Conservation (phyloP, 1,284 basidiomycete genomes). For the Ustilago trichophora region DNA sequence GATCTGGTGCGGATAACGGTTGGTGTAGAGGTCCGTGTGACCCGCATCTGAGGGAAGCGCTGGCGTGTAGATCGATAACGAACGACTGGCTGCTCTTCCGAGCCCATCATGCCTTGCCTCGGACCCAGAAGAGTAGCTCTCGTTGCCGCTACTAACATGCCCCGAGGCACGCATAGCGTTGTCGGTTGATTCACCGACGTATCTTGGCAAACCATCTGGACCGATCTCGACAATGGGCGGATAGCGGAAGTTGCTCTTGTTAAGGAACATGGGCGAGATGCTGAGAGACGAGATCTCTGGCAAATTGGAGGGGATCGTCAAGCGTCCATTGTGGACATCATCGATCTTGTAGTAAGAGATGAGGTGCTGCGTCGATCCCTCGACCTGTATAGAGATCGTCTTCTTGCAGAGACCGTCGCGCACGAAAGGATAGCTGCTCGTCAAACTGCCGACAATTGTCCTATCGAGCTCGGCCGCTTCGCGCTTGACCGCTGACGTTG, state of each 20-base stretch:
- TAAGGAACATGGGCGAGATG: conserved; percentile 86
- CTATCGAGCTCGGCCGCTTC: conserved; percentile 47
- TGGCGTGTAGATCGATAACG: conserved; percentile 30
- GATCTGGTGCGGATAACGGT: conserved; percentile 40
- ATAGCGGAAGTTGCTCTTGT: conserved; percentile 88
- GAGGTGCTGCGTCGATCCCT: conserved; percentile 88
- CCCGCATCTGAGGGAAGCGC: conserved; percentile 10
- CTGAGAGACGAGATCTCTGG: conserved; percentile 85
- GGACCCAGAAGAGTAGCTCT: conserved; percentile 36
- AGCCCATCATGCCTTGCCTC: conserved; percentile 29
- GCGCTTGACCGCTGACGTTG: conserved; percentile 11
- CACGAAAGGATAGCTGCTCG: conserved; percentile 57
- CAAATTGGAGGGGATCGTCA: conserved; percentile 85
- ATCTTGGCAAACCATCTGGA: conserved; percentile 80
- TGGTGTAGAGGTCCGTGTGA: conserved; percentile 18
- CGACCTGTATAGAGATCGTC: conserved; percentile 91
- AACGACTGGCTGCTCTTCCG: conserved; percentile 17
- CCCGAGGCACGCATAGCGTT: conserved; percentile 21
- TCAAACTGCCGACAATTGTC: conserved; percentile 58
- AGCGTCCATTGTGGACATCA: conserved; percentile 85
- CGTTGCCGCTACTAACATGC: conserved; percentile 39
- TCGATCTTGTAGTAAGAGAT: conserved; percentile 95
- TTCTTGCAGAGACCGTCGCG: conserved; percentile 68
- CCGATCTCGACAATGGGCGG: conserved; percentile 87
- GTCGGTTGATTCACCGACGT: conserved; percentile 66